Conservation (phyloP, 208 protist genomes). For the Blastocrithidia nonstop region DNA sequence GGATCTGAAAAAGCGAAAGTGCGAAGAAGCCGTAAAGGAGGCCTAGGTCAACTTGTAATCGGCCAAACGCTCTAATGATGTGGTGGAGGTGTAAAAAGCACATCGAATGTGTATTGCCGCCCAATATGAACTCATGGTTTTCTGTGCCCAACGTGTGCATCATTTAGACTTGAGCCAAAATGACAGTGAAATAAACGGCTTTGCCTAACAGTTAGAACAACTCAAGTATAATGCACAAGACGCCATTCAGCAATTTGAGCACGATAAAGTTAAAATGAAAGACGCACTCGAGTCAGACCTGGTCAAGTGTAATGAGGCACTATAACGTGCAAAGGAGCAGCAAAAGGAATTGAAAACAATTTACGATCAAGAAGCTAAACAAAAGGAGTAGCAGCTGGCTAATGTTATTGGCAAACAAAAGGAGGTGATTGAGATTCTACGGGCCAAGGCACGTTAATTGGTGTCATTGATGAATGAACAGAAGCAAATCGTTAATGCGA, state of each 20-base stretch:
- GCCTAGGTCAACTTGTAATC: slow-evolving; percentile 25
- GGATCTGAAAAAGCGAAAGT: slow-evolving; percentile 17
- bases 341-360: slow-evolving; percentile 17
- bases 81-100: slow-evolving; percentile 52
- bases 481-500: slow-evolving; percentile 22
- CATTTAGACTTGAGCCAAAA: slow-evolving; percentile 16
- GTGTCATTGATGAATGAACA: slow-evolving; percentile 37
- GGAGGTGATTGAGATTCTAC: slow-evolving; percentile 53
- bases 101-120: slow-evolving; percentile 66
- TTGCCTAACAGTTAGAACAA: slow-evolving; percentile 26
- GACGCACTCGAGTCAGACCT: slow-evolving; percentile 28
- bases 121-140: slow-evolving; percentile 49
- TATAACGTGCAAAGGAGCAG: slow-evolving; percentile 18
- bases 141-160: slow-evolving; percentile 33
- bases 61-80: slow-evolving; percentile 27
- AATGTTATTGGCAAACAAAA: slow-evolving; percentile 22
- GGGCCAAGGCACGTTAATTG: slow-evolving; percentile 39
- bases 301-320: slow-evolving; percentile 19
- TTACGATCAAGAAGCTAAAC: slow-evolving; percentile 15
- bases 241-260: slow-evolving; percentile 22
- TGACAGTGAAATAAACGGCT: slow-evolving; percentile 19
- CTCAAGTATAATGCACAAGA: slow-evolving; percentile 36
- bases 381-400: slow-evolving; percentile 13
- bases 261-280: slow-evolving; percentile 22
- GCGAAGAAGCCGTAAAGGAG: slow-evolving; percentile 20